Percentiles rank a stretch among this genome's conserved stretches.
Conservation (phyloP, 75 land plant genomes). For the Pseudotsuga menziesii region DNA sequence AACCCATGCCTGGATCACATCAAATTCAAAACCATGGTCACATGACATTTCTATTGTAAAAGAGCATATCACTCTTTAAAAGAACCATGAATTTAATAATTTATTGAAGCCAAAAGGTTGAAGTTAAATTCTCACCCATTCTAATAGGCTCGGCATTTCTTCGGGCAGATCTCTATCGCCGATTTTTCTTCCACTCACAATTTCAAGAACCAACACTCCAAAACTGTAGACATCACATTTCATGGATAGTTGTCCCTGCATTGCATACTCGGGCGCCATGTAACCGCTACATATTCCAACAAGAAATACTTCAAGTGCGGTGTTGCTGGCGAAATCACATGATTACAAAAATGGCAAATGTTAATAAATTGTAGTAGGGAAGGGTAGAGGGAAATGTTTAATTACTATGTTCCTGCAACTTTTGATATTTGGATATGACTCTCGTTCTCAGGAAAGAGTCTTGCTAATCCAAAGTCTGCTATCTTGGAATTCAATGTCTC, state of each 20-base stretch:
- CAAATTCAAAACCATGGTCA: too few relatives aligned
- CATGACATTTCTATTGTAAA: too few relatives aligned
- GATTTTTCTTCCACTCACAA: conserved; percentile 7
- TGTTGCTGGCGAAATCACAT: too few relatives aligned
- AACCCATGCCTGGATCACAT: too few relatives aligned
- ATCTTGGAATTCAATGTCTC: conserved; percentile 28
- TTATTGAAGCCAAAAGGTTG: background rate
- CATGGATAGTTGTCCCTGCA: background rate
- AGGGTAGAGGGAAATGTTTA: background rate
- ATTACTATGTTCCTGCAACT: conserved; percentile 19
- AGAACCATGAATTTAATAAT: too few relatives aligned
- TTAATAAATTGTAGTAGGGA: background rate
- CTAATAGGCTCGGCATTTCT: background rate
- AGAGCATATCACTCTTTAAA: background rate
- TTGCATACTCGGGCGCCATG: conserved; percentile 11
- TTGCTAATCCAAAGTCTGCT: conserved; percentile 32
- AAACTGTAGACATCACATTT: conserved; percentile 13
- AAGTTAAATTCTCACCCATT: background rate
- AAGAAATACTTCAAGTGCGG: background rate
- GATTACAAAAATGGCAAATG: too few relatives aligned
- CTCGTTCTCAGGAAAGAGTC: conserved; percentile 15
- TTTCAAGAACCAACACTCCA: conserved; percentile 8
- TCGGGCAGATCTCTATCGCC: background rate
- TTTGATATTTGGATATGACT: conserved; percentile 15
- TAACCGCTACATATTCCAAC: background rate